A percentile compares a stretch with the other conserved stretches of the same genome.
Conservation (phyloP, 2,329 filamentous ascomycete genomes). For the Neonectria hederae region DNA sequence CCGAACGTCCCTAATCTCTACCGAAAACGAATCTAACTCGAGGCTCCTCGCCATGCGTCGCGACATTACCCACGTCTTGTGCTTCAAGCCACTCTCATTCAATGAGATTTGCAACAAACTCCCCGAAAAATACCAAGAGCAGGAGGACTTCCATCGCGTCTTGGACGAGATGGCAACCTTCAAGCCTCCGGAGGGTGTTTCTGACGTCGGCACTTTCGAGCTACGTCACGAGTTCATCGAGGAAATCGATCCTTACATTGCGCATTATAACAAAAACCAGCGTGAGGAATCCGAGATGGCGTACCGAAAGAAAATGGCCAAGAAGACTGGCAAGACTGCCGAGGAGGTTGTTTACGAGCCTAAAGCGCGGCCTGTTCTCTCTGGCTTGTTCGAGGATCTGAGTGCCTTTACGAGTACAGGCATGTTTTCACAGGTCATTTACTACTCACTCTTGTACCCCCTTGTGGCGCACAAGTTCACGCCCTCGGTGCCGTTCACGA, state of each 20-base stretch:
- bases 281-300: slow-evolving; percentile 92
- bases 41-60: slow-evolving; percentile 79
- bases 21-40: slow-evolving; percentile 71
- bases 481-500: slow-evolving; percentile 79
- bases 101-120: slow-evolving; percentile 89
- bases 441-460: slow-evolving; percentile 86
- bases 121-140: slow-evolving; percentile 88
- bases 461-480: slow-evolving; percentile 74
- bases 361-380: slow-evolving; percentile 77
- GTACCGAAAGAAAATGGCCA: slow-evolving; percentile 87
- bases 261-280: slow-evolving; percentile 96
- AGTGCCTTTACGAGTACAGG: slow-evolving; percentile 83
- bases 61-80: slow-evolving; percentile 92
- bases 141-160: slow-evolving; percentile 86
- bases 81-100: slow-evolving; percentile 95
- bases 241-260: slow-evolving; percentile 92
- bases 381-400: slow-evolving; percentile 80
- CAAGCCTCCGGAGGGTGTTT: slow-evolving; percentile 88
- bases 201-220: slow-evolving; percentile 94
- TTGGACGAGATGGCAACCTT: slow-evolving; percentile 89
- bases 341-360: slow-evolving; percentile 94
- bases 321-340: slow-evolving; percentile 81
- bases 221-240: slow-evolving; percentile 87
- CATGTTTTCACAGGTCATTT: slow-evolving; percentile 89
- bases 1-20: slow-evolving; percentile 78